Base-by-base conservation (phyloP, 2,329 filamentous ascomycete genomes). In the Domatiomyces globalis region DNA sequence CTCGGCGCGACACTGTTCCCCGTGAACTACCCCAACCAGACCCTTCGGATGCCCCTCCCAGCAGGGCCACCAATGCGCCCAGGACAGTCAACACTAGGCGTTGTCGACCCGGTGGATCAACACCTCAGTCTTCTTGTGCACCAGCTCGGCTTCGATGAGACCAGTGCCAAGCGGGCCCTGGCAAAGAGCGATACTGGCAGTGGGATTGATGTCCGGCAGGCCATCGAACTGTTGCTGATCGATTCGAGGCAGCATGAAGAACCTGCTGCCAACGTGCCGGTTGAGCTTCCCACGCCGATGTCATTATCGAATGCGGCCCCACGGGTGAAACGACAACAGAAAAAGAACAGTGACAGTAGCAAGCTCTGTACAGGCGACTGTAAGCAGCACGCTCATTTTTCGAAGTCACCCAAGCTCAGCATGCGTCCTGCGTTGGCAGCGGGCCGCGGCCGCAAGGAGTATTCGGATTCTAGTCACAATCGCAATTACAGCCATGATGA, bases 111-210 rank as follows among this genome's bases (percentile, higher is more conserved):
- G 0, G 74, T 74, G 12, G 78, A 80, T 46, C 69, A 71, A 45
- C 79, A 79, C 0, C 73, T 82, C 17, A 66, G 70, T 46, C 68
- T 72, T 43, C 75, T 83, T 51, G 75, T 80, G 9, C 57, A 65
- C 4, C 73, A 79, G 36, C 76, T 82, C 63, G 79, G 79, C 0
- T 83, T 82, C 56, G 70, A 70, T 6, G 66, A 72, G 15, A 70
- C 71, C 17, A 71, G 79, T 55, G 78, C 78, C 6, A 73, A 74
- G 52, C 72, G 74, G 59, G 79, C 79, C 17, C 65, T 83, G 17
- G 71, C 73, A 43, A 71, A 74, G 58, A 82, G 78, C 4, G 79
- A 82, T 61, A 72, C 71, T 12, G 79, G 78, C 0, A 75, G 79
- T 56, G 77, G 77, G 0, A 66, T 82, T 55, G 68, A 80, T 51